Evolutionary conservation across 2,329 filamentous ascomycete species (phyloP).

Genomic region (Ilyonectria mors-panacis): DNA sequence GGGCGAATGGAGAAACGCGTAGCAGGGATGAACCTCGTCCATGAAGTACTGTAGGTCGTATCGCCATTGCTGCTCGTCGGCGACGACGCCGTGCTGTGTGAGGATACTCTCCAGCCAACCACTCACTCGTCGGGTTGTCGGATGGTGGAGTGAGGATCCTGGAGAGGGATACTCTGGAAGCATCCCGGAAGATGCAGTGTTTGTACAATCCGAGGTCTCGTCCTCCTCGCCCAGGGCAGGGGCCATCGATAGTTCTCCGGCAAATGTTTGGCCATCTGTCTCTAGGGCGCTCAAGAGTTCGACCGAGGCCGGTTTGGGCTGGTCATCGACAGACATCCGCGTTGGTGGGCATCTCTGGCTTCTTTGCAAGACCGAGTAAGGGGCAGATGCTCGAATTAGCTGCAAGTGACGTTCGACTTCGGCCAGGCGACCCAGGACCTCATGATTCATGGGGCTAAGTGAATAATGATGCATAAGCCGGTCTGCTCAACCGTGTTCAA

Average conservation of each 20-base stretch:
- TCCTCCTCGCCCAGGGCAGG: slow-evolving; percentile 30
- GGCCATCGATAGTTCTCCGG: slow-evolving; percentile 36
- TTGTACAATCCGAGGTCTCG: slow-evolving; percentile 4
- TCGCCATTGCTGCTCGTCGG: slow-evolving; percentile 32
- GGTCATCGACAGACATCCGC: not conserved
- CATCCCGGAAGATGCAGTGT: slow-evolving; percentile 16
- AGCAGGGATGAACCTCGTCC: slow-evolving; percentile 35
- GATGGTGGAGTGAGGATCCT: slow-evolving; percentile 23
- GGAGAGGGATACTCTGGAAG: slow-evolving; percentile 17
- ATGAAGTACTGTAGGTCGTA: slow-evolving; percentile 32
- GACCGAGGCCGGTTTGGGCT: slow-evolving; percentile 12
- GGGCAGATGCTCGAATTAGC: slow-evolving; percentile 1
- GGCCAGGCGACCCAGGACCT: slow-evolving; percentile 24
- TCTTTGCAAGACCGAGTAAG: not conserved
- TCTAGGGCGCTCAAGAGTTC: slow-evolving; percentile 32
- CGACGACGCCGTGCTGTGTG: slow-evolving; percentile 22
- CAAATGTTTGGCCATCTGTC: slow-evolving; percentile 38
- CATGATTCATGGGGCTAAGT: not conserved
- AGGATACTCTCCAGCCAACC: slow-evolving; percentile 33
- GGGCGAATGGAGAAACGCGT: slow-evolving; percentile 30
- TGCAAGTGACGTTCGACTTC: slow-evolving; percentile 28
- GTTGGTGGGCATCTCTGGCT: not conserved
- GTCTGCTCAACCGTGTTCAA: not conserved
- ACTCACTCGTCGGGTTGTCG: slow-evolving; percentile 11
- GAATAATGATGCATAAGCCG: not conserved